Evolutionary conservation across 1,284 basidiomycete genomes (phyloP).

Genomic region (Lentinula novae-zelandiae): DNA sequence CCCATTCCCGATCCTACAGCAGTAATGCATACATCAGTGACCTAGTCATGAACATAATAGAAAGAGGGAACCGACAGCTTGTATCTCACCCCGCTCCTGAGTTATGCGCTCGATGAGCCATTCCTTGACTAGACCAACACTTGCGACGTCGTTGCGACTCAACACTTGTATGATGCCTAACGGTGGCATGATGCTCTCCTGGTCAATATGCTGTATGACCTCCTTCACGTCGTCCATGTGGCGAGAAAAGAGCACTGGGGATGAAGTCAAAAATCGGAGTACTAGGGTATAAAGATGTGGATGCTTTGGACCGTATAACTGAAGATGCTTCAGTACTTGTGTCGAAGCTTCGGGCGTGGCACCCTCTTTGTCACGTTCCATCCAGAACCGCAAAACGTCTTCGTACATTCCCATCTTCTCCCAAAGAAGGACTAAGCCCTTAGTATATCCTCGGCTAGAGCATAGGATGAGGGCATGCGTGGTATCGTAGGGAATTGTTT

Average conservation of each 20-base stretch:
- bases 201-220: slow-evolving; percentile 77
- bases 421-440: slow-evolving; percentile 87
- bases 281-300: slow-evolving; percentile 85
- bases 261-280: slow-evolving; percentile 86
- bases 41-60: neutral
- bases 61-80: slow-evolving; percentile 53
- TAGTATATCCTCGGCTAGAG: slow-evolving; percentile 77
- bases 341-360: slow-evolving; percentile 43
- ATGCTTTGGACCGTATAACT: slow-evolving; percentile 68
- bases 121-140: slow-evolving; percentile 85
- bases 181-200: slow-evolving; percentile 80
- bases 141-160: slow-evolving; percentile 82
- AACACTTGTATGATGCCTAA: slow-evolving; percentile 87
- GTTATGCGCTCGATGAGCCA: slow-evolving; percentile 83
- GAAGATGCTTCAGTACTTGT: slow-evolving; percentile 72
- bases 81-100: slow-evolving; percentile 72
- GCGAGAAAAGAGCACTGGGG: slow-evolving; percentile 59
- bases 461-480: slow-evolving; percentile 94
- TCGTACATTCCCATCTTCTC: slow-evolving; percentile 96
- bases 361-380: slow-evolving; percentile 59
- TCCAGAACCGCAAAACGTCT: slow-evolving; percentile 90
- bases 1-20: slow-evolving; percentile 77
- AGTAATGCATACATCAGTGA: neutral
- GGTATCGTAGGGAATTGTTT: slow-evolving; percentile 77
- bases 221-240: slow-evolving; percentile 71